These are phyloP conservation scores for Paramecium bursaria DNA, from an alignment of 73 alveolate genomes.

Conservation along the genomic window DNA sequence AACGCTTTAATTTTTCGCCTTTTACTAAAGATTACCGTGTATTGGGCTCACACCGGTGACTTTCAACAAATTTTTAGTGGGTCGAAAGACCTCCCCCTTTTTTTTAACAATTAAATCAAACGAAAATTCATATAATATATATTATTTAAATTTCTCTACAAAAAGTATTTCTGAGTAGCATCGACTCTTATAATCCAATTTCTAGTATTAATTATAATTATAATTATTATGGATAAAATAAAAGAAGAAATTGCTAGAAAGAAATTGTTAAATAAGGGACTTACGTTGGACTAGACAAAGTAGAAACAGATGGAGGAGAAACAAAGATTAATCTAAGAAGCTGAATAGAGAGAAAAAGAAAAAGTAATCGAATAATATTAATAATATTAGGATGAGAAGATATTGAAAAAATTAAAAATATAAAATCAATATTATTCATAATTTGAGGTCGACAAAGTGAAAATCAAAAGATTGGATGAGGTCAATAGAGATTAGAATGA, in stretches of 20 bases:
- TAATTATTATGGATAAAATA: no score
- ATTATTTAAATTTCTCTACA: no score
- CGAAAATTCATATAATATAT: no score
- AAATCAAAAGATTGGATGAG: constrained; percentile 25
- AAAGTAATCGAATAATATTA: neutral
- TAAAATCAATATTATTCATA: constrained; percentile 31
- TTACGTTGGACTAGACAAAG: no score
- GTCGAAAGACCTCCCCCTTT: constrained; percentile 67
- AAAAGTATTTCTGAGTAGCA: no score
- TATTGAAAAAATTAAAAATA: constrained; percentile 12
- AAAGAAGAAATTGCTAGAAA: no score
- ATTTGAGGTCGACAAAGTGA: constrained; percentile 19
- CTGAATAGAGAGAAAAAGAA: constrained; percentile 4
- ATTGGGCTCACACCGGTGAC: constrained; percentile 87
- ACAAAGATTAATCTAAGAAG: neutral
- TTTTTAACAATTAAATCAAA: constrained; percentile 43
- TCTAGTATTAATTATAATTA: no score
- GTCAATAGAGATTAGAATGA: neutral
- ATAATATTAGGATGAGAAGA: constrained; percentile 22
- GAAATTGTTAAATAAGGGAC: no score
- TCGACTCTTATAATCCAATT: no score
- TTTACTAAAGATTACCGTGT: constrained; percentile 99
- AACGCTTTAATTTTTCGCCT: constrained; percentile 99
- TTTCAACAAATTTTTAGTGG: constrained; percentile 69
- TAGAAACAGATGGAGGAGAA: neutral